Evolutionary conservation across 208 protist genomes (phyloP), one percentile per base, ranked within the genome.

Genomic region (Ichthyophonus hoferi): DNA sequence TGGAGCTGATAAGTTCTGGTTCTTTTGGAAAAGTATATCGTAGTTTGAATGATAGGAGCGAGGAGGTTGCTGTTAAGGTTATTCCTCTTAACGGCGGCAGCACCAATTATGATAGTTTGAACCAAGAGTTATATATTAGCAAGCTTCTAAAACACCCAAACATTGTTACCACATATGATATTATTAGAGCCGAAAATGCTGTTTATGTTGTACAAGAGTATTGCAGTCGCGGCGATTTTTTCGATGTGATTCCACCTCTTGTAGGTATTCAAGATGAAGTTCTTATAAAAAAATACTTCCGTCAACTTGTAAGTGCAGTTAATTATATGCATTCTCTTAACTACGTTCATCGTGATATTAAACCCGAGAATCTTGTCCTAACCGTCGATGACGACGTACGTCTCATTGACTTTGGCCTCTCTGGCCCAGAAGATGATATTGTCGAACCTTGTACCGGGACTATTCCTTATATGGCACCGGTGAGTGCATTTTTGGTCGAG

Each of bases 341-440:
- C 14, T 37, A 79, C n/a, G 42, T 37, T 38, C 84, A 87, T 34
- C 42, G 58, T 0, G 84, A 87, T 81, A 79, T 87, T 7, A 87
- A 87, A 43, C 50, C 84, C 24, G 84, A 87, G 39, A 87, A 87
- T 43, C 40, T 87, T 58, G 50, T 87, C n/a, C 17, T 87, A 35
- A 42, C 84, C 2, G 84, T 40, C 2, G 67, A 87, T 0, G 37
- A 87, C 37, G 42, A 41, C 14, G 41, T 87, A 41, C 41, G 37
- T 42, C 17, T 87, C 2, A 58, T 87, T 7, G 84, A 87, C 35
- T 87, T 87, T 87, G 84, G 84, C 3, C 24, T 77, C 17, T 17
- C 50, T 81, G 58, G 37, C 0, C 2, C 33, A 37, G 42, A 2
- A 34, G 42, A 34, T 41, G 37, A 58, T 1, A 40, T 34, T 31